Evolutionary conservation across 2,329 filamentous ascomycete species (phyloP).

Genomic region (Annulohypoxylon truncatum): DNA sequence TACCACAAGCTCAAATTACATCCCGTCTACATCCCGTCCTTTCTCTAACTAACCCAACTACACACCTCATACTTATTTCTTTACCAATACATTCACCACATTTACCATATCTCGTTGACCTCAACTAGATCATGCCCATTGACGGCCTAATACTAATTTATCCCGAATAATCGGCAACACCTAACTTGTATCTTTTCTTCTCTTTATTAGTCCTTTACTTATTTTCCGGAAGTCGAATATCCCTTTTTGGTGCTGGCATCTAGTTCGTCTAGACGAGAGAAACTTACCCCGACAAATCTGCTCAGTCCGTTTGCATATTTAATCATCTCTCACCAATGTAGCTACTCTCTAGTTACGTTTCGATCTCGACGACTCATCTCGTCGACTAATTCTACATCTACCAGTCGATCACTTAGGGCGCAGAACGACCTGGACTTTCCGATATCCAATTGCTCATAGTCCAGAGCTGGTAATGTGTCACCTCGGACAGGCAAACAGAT

Average conservation of each 20-base stretch:
- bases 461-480: slow-evolving; percentile 40
- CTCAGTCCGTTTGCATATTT: slow-evolving; percentile 28
- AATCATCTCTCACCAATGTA: slow-evolving; percentile 10
- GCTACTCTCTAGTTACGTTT: slow-evolving; percentile 16
- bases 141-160: slow-evolving; percentile 8
- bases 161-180: slow-evolving; percentile 8
- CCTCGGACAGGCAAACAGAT: slow-evolving; percentile 41
- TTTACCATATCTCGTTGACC: slow-evolving; percentile 5
- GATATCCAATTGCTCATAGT: slow-evolving; percentile 31
- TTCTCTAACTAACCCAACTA: slow-evolving; percentile 7
- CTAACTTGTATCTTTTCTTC: slow-evolving; percentile 4
- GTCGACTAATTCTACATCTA: slow-evolving; percentile 5
- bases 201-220: slow-evolving; percentile 12
- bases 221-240: slow-evolving; percentile 12
- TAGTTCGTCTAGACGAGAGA: slow-evolving; percentile 13
- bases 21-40: background rate
- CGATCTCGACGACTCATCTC: slow-evolving; percentile 11
- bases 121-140: background rate
- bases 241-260: slow-evolving; percentile 17
- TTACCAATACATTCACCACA: slow-evolving; percentile 6
- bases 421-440: slow-evolving; percentile 31
- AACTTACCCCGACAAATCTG: slow-evolving; percentile 20
- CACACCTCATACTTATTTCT: slow-evolving; percentile 27
- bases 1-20: slow-evolving; percentile 27
- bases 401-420: slow-evolving; percentile 12